Conservation (phyloP, 2,329 filamentous ascomycete species). For the Colletotrichum sp. region DNA sequence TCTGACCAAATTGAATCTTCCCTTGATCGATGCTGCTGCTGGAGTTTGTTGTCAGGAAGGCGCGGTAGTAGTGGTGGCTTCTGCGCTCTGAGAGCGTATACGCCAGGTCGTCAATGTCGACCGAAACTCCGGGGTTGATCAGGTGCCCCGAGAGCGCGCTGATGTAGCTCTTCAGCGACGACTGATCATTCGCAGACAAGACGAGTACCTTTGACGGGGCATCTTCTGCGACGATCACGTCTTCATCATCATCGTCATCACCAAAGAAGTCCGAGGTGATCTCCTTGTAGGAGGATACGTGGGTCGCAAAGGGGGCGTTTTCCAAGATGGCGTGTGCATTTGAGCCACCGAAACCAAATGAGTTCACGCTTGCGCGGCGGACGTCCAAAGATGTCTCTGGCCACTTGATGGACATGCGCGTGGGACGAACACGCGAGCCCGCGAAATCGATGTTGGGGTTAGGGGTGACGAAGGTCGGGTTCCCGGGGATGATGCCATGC, state of each 20-base stretch:
- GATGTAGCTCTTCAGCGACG: not conserved
- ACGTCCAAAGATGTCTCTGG: not conserved
- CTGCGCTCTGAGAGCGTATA: constrained; percentile 32
- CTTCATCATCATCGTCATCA: not conserved
- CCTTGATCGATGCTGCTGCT: not conserved
- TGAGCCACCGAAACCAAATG: constrained; percentile 39
- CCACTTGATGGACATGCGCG: not conserved
- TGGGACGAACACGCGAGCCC: not conserved
- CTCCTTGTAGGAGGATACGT: not conserved
- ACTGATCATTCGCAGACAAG: not conserved
- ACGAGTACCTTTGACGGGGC: not conserved
- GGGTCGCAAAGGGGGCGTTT: not conserved
- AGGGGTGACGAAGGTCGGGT: constrained; percentile 18
- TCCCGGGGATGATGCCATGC: constrained; percentile 29
- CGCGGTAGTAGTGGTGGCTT: constrained; percentile 23
- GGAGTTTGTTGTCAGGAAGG: constrained; percentile 28
- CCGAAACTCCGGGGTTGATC: constrained; percentile 27
- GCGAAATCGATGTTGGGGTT: constrained; percentile 31
- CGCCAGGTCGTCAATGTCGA: constrained; percentile 27
- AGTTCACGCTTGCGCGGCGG: constrained; percentile 34
- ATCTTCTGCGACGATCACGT: not conserved
- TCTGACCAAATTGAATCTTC: not conserved
- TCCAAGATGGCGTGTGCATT: constrained; percentile 34
- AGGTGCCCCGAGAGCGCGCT: not conserved
- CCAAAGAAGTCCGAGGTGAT: not conserved